A percentile compares a stretch with the other conserved stretches of the same genome.
These are phyloP conservation scores for Vanrija humicola DNA, from an alignment of 1,284 basidiomycete genomes.

Conservation along the genomic window DNA sequence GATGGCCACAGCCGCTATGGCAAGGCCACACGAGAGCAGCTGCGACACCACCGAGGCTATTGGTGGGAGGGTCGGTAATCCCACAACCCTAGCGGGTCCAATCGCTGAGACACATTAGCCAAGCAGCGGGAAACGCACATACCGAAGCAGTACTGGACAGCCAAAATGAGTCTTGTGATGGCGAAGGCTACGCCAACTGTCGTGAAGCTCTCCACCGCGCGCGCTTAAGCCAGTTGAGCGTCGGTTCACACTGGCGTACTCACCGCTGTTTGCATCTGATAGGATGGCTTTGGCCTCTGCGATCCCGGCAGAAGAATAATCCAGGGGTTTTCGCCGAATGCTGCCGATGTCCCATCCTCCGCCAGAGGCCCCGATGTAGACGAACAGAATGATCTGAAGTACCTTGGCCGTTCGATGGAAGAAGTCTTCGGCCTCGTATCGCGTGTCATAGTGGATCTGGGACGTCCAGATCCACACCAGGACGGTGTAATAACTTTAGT, in stretches of 20 bases:
- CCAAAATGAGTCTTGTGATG: slow-evolving; percentile 17
- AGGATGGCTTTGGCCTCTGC: too few relatives aligned
- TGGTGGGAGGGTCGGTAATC: not conserved
- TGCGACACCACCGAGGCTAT: slow-evolving; percentile 3
- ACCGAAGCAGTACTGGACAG: slow-evolving; percentile 18
- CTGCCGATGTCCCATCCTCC: slow-evolving; percentile 23
- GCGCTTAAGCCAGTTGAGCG: not conserved
- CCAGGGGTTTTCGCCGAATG: not conserved
- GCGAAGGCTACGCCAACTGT: slow-evolving; percentile 25
- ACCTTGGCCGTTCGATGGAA: slow-evolving; percentile 29
- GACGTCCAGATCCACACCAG: slow-evolving; percentile 33
- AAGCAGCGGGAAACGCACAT: not conserved
- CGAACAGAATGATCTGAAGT: slow-evolving; percentile 28
- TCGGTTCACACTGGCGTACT: not conserved
- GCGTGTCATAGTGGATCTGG: slow-evolving; percentile 33
- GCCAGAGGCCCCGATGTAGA: slow-evolving; percentile 32
- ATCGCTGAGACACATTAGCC: not conserved
- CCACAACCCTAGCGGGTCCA: not conserved
- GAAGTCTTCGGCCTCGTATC: slow-evolving; percentile 29
- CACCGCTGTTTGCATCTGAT: not conserved
- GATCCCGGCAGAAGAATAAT: too few relatives aligned
- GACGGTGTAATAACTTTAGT: slow-evolving; percentile 23
- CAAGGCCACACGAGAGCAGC: slow-evolving; percentile 14
- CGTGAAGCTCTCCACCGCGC: slow-evolving; percentile 18
- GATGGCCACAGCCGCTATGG: slow-evolving; percentile 13